Conservation (phyloP, 805 yeast species). For the Ogataea degrootiae region DNA sequence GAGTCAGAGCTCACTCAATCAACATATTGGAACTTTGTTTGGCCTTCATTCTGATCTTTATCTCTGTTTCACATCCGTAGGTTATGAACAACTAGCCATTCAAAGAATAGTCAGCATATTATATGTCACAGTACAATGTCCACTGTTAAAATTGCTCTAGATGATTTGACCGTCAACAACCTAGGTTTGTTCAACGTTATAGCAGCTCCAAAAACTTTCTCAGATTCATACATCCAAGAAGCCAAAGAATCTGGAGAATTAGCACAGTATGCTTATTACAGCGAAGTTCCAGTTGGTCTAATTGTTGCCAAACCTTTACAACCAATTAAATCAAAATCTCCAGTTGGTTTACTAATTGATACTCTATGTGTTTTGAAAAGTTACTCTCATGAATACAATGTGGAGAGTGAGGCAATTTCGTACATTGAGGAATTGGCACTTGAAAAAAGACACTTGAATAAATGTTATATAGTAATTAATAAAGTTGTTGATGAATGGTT, state of each 20-base stretch:
- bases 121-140: constrained; percentile 19
- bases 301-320: constrained; percentile 52
- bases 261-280: constrained; percentile 52
- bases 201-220: constrained; percentile 50
- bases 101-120: constrained; percentile 15
- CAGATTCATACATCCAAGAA: constrained; percentile 48
- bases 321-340: constrained; percentile 35
- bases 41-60: no score
- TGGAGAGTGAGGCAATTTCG: constrained; percentile 56
- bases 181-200: constrained; percentile 54
- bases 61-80: not conserved
- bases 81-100: not conserved
- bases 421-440: constrained; percentile 55
- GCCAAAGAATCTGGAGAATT: constrained; percentile 45
- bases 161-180: constrained; percentile 57
- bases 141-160: constrained; percentile 37
- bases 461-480: constrained; percentile 28
- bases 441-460: constrained; percentile 44
- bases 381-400: constrained; percentile 51
- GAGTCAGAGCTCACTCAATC: no score
- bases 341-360: constrained; percentile 24
- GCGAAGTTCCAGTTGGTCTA: constrained; percentile 80
- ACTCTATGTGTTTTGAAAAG: constrained; percentile 46
- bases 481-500: constrained; percentile 7
- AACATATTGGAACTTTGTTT: no score